A percentile compares a stretch with the other conserved stretches of the same genome.
phyloP scores from a whole-genome alignment of 306 rosid species.

The Coriaria nepalensis region DNA sequence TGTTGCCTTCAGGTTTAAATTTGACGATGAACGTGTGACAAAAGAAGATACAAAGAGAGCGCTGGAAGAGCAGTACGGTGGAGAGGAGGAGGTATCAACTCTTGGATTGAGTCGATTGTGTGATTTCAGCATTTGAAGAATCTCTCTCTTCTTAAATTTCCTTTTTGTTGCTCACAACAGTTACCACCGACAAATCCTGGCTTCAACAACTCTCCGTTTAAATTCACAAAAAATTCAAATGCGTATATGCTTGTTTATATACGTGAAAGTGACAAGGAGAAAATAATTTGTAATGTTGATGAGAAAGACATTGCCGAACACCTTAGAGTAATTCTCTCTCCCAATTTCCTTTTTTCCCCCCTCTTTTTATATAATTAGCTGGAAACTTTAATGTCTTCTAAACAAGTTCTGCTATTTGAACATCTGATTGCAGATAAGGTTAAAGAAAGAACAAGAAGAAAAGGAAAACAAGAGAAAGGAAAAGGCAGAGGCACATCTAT shows the following conservation, averaged over 20 bases:
- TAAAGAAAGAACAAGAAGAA: conserved; percentile 82
- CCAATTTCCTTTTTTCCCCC: too few species aligned
- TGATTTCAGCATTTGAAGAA: background rate
- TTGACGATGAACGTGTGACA: conserved; percentile 89
- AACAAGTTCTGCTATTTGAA: background rate
- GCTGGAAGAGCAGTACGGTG: conserved; percentile 88
- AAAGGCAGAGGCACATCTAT: conserved; percentile 84
- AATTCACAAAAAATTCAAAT: conserved; percentile 81
- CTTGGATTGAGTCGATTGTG: too few species aligned
- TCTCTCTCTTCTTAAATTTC: background rate
- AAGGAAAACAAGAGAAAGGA: conserved; percentile 75
- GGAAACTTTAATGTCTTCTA: too few species aligned
- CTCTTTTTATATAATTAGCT: too few species aligned
- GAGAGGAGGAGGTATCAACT: conserved; percentile 69
- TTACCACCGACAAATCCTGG: conserved; percentile 60
- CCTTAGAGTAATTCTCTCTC: conserved; percentile 38
- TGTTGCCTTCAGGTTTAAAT: conserved; percentile 46
- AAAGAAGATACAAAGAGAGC: conserved; percentile 80
- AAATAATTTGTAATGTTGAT: conserved; percentile 74
- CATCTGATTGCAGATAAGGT: conserved; percentile 42
- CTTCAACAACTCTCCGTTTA: conserved; percentile 71
- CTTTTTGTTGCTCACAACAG: conserved; percentile 28
- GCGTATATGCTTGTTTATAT: conserved; percentile 96
- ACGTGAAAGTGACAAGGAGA: conserved; percentile 82
- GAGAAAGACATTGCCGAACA: conserved; percentile 86